Conservation (phyloP, 179 eudicot genomes). For the Beta macrorhiza region DNA sequence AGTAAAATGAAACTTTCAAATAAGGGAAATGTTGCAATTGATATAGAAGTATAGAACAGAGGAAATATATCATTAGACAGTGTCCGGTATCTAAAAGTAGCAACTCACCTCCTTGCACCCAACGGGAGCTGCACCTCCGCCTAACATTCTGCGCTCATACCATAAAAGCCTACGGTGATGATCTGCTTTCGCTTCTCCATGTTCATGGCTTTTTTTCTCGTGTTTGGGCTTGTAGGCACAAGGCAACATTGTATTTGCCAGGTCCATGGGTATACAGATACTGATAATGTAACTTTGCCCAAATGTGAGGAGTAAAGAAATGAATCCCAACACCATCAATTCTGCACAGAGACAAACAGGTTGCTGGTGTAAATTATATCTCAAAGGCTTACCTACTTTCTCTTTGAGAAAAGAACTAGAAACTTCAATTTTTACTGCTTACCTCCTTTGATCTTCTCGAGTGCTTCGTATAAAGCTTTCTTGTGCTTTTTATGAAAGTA, state of each 20-base stretch:
- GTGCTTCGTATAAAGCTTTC: slow-evolving; percentile 65
- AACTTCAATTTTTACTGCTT: slow-evolving; percentile 14
- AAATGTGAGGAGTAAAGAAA: slow-evolving; percentile 73
- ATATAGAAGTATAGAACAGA: no score
- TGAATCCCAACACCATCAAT: slow-evolving; percentile 85
- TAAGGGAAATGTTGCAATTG: no score
- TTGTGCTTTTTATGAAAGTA: slow-evolving; percentile 50
- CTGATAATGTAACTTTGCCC: slow-evolving; percentile 62
- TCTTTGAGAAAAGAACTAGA: neutral
- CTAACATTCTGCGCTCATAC: slow-evolving; percentile 52
- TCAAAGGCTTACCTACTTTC: no score
- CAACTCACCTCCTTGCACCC: slow-evolving; percentile 47
- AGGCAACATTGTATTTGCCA: slow-evolving; percentile 70
- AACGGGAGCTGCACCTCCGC: slow-evolving; percentile 25
- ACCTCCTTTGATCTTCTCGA: slow-evolving; percentile 82
- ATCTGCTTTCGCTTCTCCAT: slow-evolving; percentile 18
- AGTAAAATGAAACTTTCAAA: no score
- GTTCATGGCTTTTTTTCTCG: neutral
- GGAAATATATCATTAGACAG: neutral
- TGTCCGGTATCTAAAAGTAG: no score
- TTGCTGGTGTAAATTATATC: neutral
- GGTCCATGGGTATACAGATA: slow-evolving; percentile 45
- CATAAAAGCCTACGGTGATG: slow-evolving; percentile 71
- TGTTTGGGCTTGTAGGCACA: slow-evolving; percentile 31
- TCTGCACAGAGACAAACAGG: slow-evolving; percentile 41